phyloP scores from a whole-genome alignment of 345 rosid species.

The Xanthoceras sorbifolium region DNA sequence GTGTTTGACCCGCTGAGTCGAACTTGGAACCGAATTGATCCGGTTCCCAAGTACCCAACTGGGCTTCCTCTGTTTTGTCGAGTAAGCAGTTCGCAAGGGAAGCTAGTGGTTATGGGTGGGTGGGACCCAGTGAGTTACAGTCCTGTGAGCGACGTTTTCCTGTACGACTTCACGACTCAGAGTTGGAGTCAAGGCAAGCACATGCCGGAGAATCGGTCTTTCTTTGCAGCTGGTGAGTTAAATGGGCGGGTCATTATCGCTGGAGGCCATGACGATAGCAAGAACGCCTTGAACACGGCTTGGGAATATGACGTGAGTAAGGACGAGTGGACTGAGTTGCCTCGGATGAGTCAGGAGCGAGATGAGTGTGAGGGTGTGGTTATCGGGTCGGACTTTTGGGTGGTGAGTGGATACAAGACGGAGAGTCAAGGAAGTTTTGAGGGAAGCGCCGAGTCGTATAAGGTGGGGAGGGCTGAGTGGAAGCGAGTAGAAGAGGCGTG shows the following conservation, averaged over 20 bases:
- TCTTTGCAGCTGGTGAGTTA: conserved; percentile 42
- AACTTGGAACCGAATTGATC: conserved; percentile 39
- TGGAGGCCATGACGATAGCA: conserved; percentile 49
- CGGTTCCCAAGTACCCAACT: conserved; percentile 38
- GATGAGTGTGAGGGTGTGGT: conserved; percentile 52
- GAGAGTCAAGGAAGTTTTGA: conserved; percentile 46
- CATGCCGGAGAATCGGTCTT: conserved; percentile 51
- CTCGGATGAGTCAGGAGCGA: conserved; percentile 43
- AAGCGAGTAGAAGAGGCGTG: conserved; percentile 37
- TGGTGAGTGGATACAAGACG: conserved; percentile 50
- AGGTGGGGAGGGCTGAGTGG: conserved; percentile 36
- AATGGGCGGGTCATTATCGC: conserved; percentile 34
- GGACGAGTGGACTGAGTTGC: conserved; percentile 45
- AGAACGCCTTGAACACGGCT: conserved; percentile 41
- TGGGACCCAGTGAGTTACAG: conserved; percentile 53
- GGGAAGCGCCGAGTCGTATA: conserved; percentile 37
- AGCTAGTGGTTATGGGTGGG: conserved; percentile 48
- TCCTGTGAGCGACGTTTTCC: conserved; percentile 41
- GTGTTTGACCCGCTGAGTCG: conserved; percentile 36
- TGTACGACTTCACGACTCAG: conserved; percentile 45
- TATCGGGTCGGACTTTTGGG: conserved; percentile 47
- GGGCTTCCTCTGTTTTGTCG: conserved; percentile 54
- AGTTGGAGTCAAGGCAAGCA: conserved; percentile 40
- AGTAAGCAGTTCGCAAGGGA: conserved; percentile 42
- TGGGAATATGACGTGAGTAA: conserved; percentile 40